Evolutionary conservation across 345 rosid species (phyloP).

Genomic region (Crucihimalaya himalaica): DNA sequence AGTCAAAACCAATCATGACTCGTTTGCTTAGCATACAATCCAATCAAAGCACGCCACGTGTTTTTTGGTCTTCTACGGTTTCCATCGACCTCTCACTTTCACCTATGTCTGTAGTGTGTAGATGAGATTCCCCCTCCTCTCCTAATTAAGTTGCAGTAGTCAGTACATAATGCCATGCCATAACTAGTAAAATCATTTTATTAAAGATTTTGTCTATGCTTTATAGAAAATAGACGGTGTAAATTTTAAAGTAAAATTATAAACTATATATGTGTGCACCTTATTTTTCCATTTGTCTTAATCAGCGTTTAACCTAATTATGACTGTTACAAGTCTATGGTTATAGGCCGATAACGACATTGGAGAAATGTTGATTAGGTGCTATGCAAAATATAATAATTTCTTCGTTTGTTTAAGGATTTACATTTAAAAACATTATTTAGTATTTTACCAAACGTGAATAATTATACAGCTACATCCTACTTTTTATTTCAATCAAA

Average conservation of each 20-base stretch:
- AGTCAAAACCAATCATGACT: constrained; percentile 41
- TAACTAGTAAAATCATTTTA: background rate
- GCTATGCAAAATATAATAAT: background rate
- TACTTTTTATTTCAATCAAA: background rate
- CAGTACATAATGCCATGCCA: constrained; percentile 19
- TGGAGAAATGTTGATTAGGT: background rate
- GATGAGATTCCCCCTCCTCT: constrained; percentile 35
- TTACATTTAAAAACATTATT: background rate
- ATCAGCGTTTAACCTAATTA: constrained; percentile 19
- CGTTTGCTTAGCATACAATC: constrained; percentile 1
- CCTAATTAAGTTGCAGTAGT: background rate
- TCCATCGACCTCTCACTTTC: constrained; percentile 37
- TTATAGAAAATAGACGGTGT: background rate
- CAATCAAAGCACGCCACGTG: background rate
- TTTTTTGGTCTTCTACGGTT: background rate
- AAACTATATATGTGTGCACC: constrained; percentile 2
- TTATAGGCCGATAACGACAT: constrained; percentile 23
- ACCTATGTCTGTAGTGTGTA: constrained; percentile 15
- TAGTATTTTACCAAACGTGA: background rate
- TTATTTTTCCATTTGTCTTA: constrained; percentile 23
- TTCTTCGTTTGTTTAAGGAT: background rate
- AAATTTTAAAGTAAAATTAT: background rate
- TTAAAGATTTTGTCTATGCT: background rate
- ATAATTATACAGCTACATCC: background rate
- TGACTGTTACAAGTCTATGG: constrained; percentile 11